These are phyloP conservation scores for Fusarium compactum DNA, from an alignment of 2,329 filamentous ascomycete species.

Conservation along the genomic window DNA sequence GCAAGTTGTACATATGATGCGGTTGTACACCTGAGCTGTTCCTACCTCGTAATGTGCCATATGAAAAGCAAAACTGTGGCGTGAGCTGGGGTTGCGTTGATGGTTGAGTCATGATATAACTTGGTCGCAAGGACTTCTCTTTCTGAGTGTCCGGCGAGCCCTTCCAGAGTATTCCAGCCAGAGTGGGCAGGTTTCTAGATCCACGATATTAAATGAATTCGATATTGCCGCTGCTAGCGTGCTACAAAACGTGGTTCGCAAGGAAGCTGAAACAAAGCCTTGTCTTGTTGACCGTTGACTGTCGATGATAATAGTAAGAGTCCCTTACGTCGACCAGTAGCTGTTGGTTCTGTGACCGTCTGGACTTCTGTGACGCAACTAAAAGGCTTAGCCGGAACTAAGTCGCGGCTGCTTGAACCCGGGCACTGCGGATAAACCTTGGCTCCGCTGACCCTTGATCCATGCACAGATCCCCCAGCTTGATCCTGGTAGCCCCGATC, in stretches of 20 bases:
- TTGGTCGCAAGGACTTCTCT: slow-evolving; percentile 46
- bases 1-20: slow-evolving; percentile 1
- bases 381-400: slow-evolving; percentile 23
- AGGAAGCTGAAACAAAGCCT: slow-evolving; percentile 24
- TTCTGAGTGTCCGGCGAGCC: slow-evolving; percentile 55
- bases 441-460: slow-evolving; percentile 30
- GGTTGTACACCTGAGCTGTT: neutral
- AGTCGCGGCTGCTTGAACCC: slow-evolving; percentile 15
- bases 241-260: slow-evolving; percentile 17
- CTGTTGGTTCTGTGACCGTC: slow-evolving; percentile 2
- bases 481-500: slow-evolving; percentile 39
- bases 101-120: slow-evolving; percentile 60
- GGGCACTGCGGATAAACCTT: slow-evolving; percentile 36
- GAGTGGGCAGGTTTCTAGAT: slow-evolving; percentile 48
- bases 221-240: slow-evolving; percentile 13
- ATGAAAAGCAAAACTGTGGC: slow-evolving; percentile 83
- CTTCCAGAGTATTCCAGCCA: slow-evolving; percentile 66
- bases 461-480: slow-evolving; percentile 41
- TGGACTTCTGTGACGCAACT: slow-evolving; percentile 44
- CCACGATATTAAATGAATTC: neutral
- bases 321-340: slow-evolving; percentile 2
- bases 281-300: slow-evolving; percentile 15
- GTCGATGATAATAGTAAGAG: neutral
- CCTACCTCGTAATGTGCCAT: slow-evolving; percentile 75
- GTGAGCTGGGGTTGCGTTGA: slow-evolving; percentile 67